Evolutionary conservation across 306 rosid species (phyloP), one percentile per base, ranked within the genome.

Genomic region (Glycyrrhiza uralensis): DNA sequence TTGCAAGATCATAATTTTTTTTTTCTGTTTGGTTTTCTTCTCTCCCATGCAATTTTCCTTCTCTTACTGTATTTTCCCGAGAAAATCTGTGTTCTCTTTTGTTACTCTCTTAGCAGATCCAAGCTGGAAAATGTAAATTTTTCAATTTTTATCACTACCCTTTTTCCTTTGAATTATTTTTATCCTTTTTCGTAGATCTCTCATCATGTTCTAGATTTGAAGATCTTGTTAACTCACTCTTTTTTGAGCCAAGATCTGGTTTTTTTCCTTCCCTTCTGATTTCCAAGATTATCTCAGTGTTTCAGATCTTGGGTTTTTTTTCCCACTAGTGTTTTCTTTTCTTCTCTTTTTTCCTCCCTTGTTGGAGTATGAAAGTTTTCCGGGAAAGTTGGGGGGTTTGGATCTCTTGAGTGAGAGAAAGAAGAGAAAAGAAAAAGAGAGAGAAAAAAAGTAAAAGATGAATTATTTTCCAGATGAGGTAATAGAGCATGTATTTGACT

Each of bases 381-480:
- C 17, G 35, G 60, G 69, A 68, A 78, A 81, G 75, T 69, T 41
- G 61, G 55, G 67, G 66, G 6, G 13, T 58, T 56, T 46, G 71
- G 30, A 44, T 55, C 70, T 36, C 47, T 38, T 38, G 71, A 61
- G 83, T 79, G 66, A 61, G 70, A 52, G 7, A 35, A 50, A 32
- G 26, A 30, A 3, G 35, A 44, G 20, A 6, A 30, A 62, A 32
- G 36, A n/a, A n/a, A n/a, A n/a, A n/a, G n/a, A n/a, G n/a, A n/a
- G 7, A 10, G 1, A 12, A 3, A 72, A 59, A 42, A 75, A 14
- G 85, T 66, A 59, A 42, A 75, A 14, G 85, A 90, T 91, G 97
- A 94, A 87, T 80, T 87, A 91, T 78, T 94, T 91, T 75, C 99
- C 97, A 1, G 99, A 94, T 54, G 96, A 94, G 87, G 96, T 94